A percentile compares a stretch with the other conserved stretches of the same genome.
phyloP scores from a whole-genome alignment of 805 yeast genomes.

The Kluyveromyces starmeri region DNA sequence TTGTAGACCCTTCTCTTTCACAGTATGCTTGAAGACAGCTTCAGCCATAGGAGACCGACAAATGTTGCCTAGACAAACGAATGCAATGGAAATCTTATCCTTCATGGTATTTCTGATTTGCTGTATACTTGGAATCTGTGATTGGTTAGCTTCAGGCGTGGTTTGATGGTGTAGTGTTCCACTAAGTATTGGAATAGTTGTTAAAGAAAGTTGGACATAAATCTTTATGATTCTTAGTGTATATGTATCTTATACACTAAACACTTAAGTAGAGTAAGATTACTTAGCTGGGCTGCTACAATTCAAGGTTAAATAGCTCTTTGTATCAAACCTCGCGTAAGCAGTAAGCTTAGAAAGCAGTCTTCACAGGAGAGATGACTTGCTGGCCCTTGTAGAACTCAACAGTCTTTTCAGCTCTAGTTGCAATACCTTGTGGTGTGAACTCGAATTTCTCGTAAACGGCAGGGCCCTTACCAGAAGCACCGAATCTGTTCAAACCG shows the following conservation, averaged over 20 bases:
- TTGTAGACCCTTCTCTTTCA: slow-evolving; percentile 37
- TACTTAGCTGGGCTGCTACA: too few species aligned
- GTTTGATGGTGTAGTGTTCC: too few species aligned
- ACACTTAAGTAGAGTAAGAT: too few species aligned
- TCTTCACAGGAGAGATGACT: slow-evolving; percentile 66
- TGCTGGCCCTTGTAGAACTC: slow-evolving; percentile 73
- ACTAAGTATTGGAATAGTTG: too few species aligned
- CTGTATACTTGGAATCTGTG: background rate
- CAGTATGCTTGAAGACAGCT: slow-evolving; percentile 70
- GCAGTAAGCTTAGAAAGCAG: slow-evolving; percentile 55
- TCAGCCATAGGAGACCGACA: slow-evolving; percentile 99
- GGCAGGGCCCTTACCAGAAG: slow-evolving; percentile 81
- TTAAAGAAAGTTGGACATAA: too few species aligned
- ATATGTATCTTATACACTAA: too few species aligned
- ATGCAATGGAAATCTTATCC: slow-evolving; percentile 54
- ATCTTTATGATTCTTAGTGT: too few species aligned
- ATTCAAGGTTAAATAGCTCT: too few species aligned
- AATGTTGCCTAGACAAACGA: slow-evolving; percentile 84
- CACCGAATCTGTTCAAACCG: slow-evolving; percentile 94
- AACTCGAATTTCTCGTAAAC: slow-evolving; percentile 81
- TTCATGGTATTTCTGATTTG: too few species aligned
- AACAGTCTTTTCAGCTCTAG: slow-evolving; percentile 72
- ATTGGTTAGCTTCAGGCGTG: too few species aligned
- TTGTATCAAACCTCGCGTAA: too few species aligned
- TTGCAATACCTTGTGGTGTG: slow-evolving; percentile 87